Evolutionary conservation across 495 filamentous ascomycete genomes (phyloP), one percentile per base, ranked within the genome.

Genomic region (Tuber microsphaerosporum): DNA sequence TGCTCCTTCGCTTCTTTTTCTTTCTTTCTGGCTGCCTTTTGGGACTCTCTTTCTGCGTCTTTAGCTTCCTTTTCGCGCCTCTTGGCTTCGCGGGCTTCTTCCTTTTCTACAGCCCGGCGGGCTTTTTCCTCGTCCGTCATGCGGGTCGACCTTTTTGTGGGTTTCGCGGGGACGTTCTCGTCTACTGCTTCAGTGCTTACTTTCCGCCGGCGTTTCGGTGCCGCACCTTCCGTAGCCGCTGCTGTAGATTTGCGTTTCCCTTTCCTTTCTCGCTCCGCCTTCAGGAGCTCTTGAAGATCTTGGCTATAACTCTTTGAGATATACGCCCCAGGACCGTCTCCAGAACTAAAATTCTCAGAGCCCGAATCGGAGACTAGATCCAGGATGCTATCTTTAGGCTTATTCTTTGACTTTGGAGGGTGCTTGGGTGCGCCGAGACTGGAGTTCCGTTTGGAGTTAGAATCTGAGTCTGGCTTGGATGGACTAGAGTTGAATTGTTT

Each of bases 1-100:
- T 85, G 2, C 86, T 88, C 79, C 88, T 89, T 73, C 7, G 76
- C 81, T 41, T 91, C 87, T 79, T 88, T 88, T 77, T 90, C 84
- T 79, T 85, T 82, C 84, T 86, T 82, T 85, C 87, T 85, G 82
- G 89, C 82, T 75, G 82, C 34, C 74, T 84, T 80, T 84, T 89
- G 84, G 73, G 85, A 85, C 56, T 89, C 88, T 81, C 83, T 86
- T 22, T 86, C 86, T 46, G 89, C 89, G 0, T 87, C 89, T 56
- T 90, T 89, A 16, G 77, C 48, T 34, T 75, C 80, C 20, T 74
- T 46, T 26, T 75, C 80, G n/a, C 41, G 71, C 26, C 71, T 72
- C 26, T 44, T 79, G 61, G 68, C 43, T 43, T 72, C 45, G 31
- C 70, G 73, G 20, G 22, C 45, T 17, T 72, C 77, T 39, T 79